Conservation (phyloP, 1,284 basidiomycete genomes). For the Volvariella volvacea region DNA sequence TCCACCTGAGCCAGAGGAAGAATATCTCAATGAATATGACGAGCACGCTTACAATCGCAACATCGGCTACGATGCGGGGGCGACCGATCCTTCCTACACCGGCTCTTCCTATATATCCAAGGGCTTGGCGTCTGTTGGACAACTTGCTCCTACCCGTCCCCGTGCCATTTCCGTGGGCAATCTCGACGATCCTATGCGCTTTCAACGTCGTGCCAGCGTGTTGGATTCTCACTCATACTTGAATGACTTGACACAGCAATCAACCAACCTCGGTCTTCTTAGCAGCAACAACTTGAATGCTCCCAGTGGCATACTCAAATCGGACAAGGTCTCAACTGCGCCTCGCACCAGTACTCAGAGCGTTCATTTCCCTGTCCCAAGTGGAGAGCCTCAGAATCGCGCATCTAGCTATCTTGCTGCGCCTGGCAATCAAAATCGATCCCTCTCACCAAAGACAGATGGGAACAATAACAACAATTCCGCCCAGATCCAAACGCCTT, state of each 20-base stretch:
- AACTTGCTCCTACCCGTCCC: conserved; percentile 62
- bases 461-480: conserved; percentile 26
- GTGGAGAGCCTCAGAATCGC: conserved; percentile 22
- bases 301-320: conserved; percentile 53
- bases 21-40: conserved; percentile 59
- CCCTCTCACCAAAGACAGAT: conserved; percentile 75
- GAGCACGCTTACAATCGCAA: conserved; percentile 42
- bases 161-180: conserved; percentile 89
- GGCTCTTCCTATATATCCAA: conserved; percentile 58
- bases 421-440: conserved; percentile 58
- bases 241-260: conserved; percentile 39
- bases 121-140: conserved; percentile 56
- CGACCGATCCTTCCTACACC: conserved; percentile 42
- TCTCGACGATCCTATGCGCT: conserved; percentile 72
- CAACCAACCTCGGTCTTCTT: conserved; percentile 35
- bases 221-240: conserved; percentile 57
- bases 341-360: conserved; percentile 50
- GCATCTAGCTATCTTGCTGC: conserved; percentile 62
- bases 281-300: conserved; percentile 23
- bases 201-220: conserved; percentile 57
- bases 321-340: conserved; percentile 39
- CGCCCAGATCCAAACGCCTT: conserved; percentile 83
- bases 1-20: conserved; percentile 60
- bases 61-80: conserved; percentile 52
- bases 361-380: conserved; percentile 60